These are phyloP conservation scores for Colletotrichum sp. DNA, from an alignment of 2,329 filamentous ascomycete species.

Conservation along the genomic window DNA sequence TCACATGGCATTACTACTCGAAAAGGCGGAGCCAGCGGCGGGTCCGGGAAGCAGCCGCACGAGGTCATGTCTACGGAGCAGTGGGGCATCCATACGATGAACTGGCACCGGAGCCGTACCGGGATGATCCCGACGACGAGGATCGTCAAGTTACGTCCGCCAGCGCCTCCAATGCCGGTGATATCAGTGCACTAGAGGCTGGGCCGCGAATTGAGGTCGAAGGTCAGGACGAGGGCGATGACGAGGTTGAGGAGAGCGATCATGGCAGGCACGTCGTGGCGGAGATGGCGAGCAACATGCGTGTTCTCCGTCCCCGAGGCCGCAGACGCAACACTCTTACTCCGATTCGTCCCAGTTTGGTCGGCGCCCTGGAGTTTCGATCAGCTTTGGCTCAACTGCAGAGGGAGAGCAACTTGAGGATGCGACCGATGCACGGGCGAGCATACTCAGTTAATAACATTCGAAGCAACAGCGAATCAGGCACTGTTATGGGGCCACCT, in stretches of 20 bases:
- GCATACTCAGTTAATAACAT: constrained; percentile 46
- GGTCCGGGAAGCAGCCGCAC: constrained; percentile 72
- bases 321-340: constrained; percentile 76
- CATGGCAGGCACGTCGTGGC: constrained; percentile 73
- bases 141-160: constrained; percentile 23
- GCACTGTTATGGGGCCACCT: constrained; percentile 3
- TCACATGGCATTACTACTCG: constrained; percentile 90
- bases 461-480: constrained; percentile 14
- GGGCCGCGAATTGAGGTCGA: constrained; percentile 54
- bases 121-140: constrained; percentile 60
- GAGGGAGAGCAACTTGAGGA: constrained; percentile 77
- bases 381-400: constrained; percentile 88
- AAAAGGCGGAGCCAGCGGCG: constrained; percentile 64
- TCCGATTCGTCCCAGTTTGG: constrained; percentile 88
- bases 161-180: constrained; percentile 26
- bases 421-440: constrained; percentile 70
- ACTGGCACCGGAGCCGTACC: constrained; percentile 63
- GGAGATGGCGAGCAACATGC: constrained; percentile 93
- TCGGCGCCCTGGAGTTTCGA: constrained; percentile 92
- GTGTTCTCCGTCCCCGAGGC: constrained; percentile 72
- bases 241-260: constrained; percentile 55
- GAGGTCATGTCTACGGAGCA: constrained; percentile 74
- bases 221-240: constrained; percentile 35
- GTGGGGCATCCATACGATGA: constrained; percentile 57
- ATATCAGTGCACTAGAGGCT: constrained; percentile 49